Base-by-base conservation (phyloP, 192 early-diverging fungal species). In the Umbelopsis ramanniana region DNA sequence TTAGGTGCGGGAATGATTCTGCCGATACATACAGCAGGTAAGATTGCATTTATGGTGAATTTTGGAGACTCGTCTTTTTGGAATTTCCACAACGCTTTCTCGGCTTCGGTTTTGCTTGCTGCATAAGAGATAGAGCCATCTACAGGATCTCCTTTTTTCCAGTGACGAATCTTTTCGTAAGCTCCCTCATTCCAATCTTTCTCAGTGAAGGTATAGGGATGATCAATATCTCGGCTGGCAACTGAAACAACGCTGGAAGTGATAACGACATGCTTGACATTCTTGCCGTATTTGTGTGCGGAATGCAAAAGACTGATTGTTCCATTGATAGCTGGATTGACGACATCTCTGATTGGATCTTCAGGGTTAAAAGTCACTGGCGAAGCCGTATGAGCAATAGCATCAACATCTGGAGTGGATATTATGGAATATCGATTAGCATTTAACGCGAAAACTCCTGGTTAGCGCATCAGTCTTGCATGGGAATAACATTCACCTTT, bases 321-420 rank as follows among this genome's bases (percentile, higher is more conserved):
- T 21, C 85, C 85, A 3, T 79, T 19, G 7, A 85, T 74, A 17
- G 85, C 85, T 14, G 85, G 85, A 22, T 81, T 69, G 33, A 86
- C 73, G 37, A 77, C 23, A 52, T 84, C 67, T 19, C 26, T 68
- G 14, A 68, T 29, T 10, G 46, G 40, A 23, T 68, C 29, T 15
- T 26, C 40, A 54, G 55, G 69, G 23, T 22, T 52, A 48, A 74
- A 72, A 21, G 69, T 70, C 46, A 81, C 68, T 5, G 85, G 84
- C 12, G 79, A 81, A 14, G 84, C 85, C 9, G 77, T 66, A 70
- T 86, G 85, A 7, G 74, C 37, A 38, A 86, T 74, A 33, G 54
- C 77, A 47, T 78, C 80, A 10, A 79, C 71, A 21, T 72, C 75
- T 70, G 15, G 6, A 23, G 6, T 3, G 38, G 24, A 29, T 29